A percentile compares a stretch with the other conserved stretches of the same genome.
Conservation (phyloP, 2,329 filamentous ascomycete species). For the Cercospora sojina region DNA sequence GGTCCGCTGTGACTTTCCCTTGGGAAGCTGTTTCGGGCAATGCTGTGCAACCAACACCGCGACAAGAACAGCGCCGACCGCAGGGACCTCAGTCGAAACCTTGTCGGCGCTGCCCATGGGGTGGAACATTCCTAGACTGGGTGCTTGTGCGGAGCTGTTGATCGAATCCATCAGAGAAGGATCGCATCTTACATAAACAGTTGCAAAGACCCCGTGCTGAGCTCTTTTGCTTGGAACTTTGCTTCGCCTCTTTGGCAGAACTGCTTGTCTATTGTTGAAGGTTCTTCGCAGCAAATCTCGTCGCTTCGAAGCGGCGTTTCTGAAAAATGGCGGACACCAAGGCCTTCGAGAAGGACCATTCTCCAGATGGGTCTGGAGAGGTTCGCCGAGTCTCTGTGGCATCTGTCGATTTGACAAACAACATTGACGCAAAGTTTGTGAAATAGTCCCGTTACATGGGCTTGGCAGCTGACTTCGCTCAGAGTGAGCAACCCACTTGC, state of each 20-base stretch:
- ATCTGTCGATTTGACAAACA: constrained; percentile 28
- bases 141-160: neutral
- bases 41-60: neutral
- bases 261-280: constrained; percentile 4
- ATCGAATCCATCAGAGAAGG: neutral
- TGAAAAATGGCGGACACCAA: constrained; percentile 12
- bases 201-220: neutral
- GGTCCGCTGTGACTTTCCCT: neutral
- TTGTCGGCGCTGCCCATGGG: neutral
- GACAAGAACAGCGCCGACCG: constrained; percentile 1
- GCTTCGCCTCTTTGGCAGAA: neutral
- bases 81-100: neutral
- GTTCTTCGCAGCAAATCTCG: neutral
- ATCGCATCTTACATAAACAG: neutral
- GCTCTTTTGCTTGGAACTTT: constrained; percentile 6
- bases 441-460: neutral
- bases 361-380: constrained; percentile 13
- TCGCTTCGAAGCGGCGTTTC: neutral
- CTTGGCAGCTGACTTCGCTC: constrained; percentile 3
- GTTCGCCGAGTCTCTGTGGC: neutral
- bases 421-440: constrained; percentile 29
- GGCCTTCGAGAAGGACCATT: neutral
- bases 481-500: constrained; percentile 55
- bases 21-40: constrained; percentile 11
- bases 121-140: neutral